Conservation (phyloP, 768 basidiomycete genomes). For the Ramaria sp. region DNA sequence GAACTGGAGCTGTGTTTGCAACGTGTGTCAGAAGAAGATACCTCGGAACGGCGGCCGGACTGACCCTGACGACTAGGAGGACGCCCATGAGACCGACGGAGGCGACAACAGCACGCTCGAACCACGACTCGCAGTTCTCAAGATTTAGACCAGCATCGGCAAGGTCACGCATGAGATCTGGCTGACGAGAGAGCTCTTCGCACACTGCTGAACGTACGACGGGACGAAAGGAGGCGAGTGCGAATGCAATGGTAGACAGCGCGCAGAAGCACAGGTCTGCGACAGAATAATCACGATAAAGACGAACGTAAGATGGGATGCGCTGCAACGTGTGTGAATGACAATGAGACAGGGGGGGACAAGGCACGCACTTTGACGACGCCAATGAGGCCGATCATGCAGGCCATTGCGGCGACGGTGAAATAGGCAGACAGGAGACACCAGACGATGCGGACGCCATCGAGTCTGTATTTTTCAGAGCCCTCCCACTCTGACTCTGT, state of each 20-base stretch:
- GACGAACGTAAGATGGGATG: conserved; percentile 54
- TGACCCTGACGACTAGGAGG: conserved; percentile 55
- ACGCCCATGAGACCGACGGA: conserved; percentile 49
- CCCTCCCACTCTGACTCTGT: conserved; percentile 40
- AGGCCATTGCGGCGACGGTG: conserved; percentile 51
- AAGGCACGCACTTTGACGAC: conserved; percentile 45
- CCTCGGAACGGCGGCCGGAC: too few relatives aligned
- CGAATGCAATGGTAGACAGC: conserved; percentile 42
- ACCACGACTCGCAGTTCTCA: conserved; percentile 76
- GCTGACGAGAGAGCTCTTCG: conserved; percentile 65
- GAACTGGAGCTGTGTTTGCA: conserved; percentile 55
- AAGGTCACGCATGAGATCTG: conserved; percentile 62
- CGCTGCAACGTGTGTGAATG: conserved; percentile 29
- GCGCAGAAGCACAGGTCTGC: conserved; percentile 68
- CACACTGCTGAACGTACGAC: conserved; percentile 52
- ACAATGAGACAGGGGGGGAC: background rate
- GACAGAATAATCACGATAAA: conserved; percentile 75
- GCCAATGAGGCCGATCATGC: conserved; percentile 56
- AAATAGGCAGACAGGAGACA: conserved; percentile 59
- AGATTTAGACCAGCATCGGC: conserved; percentile 62
- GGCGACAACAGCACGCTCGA: conserved; percentile 53
- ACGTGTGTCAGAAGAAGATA: background rate
- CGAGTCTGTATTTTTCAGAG: conserved; percentile 27
- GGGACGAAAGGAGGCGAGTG: conserved; percentile 47
- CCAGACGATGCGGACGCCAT: conserved; percentile 42